Evolutionary conservation across 2,329 filamentous ascomycete genomes (phyloP).

Genomic region (Sarocladiaceae sp.): DNA sequence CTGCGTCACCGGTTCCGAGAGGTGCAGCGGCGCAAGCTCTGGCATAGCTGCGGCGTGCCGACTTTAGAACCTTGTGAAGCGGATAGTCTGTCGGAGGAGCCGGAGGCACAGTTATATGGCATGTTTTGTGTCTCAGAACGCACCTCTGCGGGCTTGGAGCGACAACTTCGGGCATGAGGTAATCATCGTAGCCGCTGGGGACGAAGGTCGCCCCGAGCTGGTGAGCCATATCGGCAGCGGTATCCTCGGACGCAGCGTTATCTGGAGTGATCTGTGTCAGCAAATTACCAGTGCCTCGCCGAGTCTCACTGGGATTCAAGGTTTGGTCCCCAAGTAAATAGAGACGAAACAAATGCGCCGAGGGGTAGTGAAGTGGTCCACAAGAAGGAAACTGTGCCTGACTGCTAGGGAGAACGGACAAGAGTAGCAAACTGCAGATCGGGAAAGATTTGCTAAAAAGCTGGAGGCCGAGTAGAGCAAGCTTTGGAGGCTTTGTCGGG

Average conservation of each 20-base stretch:
- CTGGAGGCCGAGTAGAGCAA: neutral
- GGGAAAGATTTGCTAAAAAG: neutral
- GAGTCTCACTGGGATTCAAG: neutral
- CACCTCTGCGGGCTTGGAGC: conserved; percentile 56
- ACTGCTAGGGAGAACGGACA: neutral
- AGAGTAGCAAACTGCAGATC: neutral
- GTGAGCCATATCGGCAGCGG: conserved; percentile 18
- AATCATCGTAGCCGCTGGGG: conserved; percentile 54
- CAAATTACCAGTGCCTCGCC: neutral
- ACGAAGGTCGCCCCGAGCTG: conserved; percentile 53
- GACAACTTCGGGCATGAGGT: conserved; percentile 57
- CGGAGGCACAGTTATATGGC: conserved; percentile 12
- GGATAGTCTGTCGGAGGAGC: neutral
- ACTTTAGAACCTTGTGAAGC: conserved; percentile 10
- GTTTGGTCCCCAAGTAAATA: neutral
- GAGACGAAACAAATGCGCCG: neutral
- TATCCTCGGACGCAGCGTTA: neutral
- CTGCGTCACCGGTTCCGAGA: neutral
- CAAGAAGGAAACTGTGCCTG: neutral
- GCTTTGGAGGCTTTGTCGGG: neutral
- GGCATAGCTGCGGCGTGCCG: neutral
- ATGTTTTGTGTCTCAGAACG: conserved; percentile 20
- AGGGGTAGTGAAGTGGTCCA: neutral
- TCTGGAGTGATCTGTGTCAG: neutral
- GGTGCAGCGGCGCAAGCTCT: neutral